A percentile compares a stretch with the other conserved stretches of the same genome.
Conservation (phyloP, 176 grass and related monocot genomes). For the Microstegium vimineum region DNA sequence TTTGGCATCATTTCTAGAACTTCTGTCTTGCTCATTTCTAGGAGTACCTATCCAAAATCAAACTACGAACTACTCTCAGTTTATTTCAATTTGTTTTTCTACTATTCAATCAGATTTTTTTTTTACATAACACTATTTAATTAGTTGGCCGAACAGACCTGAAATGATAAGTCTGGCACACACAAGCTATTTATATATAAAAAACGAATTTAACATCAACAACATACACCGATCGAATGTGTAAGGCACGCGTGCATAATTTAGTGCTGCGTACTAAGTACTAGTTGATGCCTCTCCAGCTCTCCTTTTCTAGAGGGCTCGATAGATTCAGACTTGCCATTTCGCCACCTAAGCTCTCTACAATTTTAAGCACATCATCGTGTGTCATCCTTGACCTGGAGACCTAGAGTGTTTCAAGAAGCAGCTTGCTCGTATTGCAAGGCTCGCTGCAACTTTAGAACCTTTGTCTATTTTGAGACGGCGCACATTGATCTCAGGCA, state of each 20-base stretch:
- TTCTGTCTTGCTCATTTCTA: background rate
- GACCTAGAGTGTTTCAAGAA: background rate
- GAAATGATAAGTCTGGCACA: background rate
- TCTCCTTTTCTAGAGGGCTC: background rate
- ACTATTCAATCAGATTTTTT: too few species aligned
- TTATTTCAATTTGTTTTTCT: too few species aligned
- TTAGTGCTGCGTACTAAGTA: background rate
- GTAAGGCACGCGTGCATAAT: background rate
- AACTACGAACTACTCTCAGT: too few species aligned
- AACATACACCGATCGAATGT: background rate
- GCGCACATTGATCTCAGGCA: background rate
- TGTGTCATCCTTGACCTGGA: background rate
- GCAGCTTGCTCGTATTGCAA: conserved; percentile 15
- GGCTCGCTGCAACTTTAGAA: conserved; percentile 7
- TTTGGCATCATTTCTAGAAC: background rate
- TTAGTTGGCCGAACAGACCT: too few species aligned
- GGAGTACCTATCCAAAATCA: background rate
- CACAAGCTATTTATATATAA: background rate
- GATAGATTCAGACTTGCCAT: conserved; percentile 17
- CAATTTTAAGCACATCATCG: background rate
- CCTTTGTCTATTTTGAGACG: conserved; percentile 13
- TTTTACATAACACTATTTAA: too few species aligned
- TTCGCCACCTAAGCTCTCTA: conserved; percentile 12
- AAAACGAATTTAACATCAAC: background rate
- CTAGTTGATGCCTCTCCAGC: background rate